Evolutionary conservation across 805 yeast genomes (phyloP), one percentile per base, ranked within the genome.

Genomic region (Dipodascus geniculatus): DNA sequence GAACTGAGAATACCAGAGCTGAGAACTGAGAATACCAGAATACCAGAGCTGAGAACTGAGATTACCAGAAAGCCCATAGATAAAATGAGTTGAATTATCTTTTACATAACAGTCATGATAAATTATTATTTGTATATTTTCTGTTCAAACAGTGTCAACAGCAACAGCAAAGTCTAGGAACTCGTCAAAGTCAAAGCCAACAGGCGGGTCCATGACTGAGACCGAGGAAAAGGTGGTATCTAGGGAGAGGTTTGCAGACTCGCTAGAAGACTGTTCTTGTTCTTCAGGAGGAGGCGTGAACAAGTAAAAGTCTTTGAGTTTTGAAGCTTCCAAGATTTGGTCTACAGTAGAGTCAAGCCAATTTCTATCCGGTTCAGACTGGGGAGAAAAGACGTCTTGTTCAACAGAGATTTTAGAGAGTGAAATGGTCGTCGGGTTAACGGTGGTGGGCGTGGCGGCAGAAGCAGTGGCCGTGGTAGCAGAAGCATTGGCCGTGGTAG

Each of bases 71-170:
- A 11, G 33, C 11, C 33, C 6, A 28, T 28, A 28, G 33, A 28
- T 6, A 28, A 28, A 11, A 28, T 28, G 33, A 28, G 33, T 28
- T 28, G 33, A 28, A 11, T 6, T 28, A 6, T 28, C 11, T 6
- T 28, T 28, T 28, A 28, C 33, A 28, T 28, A 28, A 28, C 33
- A 28, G 33, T 28, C 33, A 28, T 28, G 33, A 28, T 28, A n/a
- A n/a, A n/a, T n/a, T n/a, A n/a, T 28, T 28, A 6, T 28, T 28
- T 28, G 33, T 28, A 28, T 28, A 28, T 28, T 11, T 6, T 28
- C 11, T 6, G 33, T 28, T 28, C 11, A 38, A 6, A 38, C 20
- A 14, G 44, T 38, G 44, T 38, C 44, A 66, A 70, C 48, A 35
- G 16, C 48, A 58, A 33, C 51, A 50, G 42, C 28, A 49, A 16